phyloP scores from a whole-genome alignment of 371 early-diverging fungal species.

The Zopfochytrium polystomum region DNA sequence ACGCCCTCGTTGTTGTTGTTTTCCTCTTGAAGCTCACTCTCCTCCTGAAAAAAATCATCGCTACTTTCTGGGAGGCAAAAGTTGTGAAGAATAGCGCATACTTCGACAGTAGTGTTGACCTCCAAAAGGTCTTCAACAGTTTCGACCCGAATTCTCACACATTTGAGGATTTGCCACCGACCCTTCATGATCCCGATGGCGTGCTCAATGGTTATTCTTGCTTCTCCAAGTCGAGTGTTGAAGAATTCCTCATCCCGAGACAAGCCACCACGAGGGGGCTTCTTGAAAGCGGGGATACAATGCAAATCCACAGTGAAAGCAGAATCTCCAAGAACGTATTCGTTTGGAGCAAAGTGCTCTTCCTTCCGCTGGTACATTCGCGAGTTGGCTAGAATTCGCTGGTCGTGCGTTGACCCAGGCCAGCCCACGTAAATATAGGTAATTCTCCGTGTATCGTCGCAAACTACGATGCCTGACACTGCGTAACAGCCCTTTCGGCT shows the following conservation, averaged over 20 bases:
- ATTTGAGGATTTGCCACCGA: neutral
- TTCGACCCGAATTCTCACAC: neutral
- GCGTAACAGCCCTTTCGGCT: conserved; percentile 6
- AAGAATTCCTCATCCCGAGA: neutral
- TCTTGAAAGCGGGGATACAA: conserved; percentile 1
- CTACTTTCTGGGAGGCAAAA: neutral
- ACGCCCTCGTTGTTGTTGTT: no score
- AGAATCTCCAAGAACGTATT: conserved; percentile 4
- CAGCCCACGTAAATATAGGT: conserved; percentile 5
- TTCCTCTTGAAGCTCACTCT: no score
- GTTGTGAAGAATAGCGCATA: neutral
- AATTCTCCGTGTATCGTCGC: neutral
- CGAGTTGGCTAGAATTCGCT: conserved; percentile 1
- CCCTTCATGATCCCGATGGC: conserved; percentile 1
- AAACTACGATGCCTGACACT: neutral
- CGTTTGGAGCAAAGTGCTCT: neutral
- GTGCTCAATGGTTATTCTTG: neutral
- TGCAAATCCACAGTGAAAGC: neutral
- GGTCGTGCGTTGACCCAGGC: conserved; percentile 9
- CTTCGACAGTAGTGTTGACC: neutral
- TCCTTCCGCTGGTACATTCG: neutral
- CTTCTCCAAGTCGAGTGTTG: neutral
- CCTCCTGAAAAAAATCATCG: no score
- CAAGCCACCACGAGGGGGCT: neutral
- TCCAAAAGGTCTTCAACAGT: neutral